Evolutionary conservation across 2,329 filamentous ascomycete species (phyloP), one percentile per base, ranked within the genome.

Genomic region (Alternaria brassicicola): DNA sequence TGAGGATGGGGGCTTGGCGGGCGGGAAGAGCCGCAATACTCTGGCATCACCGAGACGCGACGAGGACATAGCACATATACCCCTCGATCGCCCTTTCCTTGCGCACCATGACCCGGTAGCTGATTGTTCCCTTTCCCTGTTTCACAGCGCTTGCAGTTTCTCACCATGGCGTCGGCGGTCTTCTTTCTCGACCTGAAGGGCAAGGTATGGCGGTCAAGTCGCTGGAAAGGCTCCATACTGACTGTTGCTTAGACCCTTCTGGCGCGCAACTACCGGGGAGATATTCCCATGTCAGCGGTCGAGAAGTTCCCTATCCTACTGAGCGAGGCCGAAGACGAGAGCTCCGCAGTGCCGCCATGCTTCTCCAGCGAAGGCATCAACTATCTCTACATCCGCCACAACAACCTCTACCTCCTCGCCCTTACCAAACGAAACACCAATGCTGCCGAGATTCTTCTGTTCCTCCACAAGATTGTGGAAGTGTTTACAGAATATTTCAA

Each of bases 401-500:
- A 96, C 82, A 99, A 99, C 81, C 90, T 99, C 70, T 99, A 97
- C 81, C 90, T 99, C 67, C 91, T 99, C 72, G 95, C 95, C 63
- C 84, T 99, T 60, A 99, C 95, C 57, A 99, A 99, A 85, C 91
- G 94, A 78, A 99, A 99, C 82, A 97, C 93, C 71, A 99, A 99
- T 84, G 95, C 95, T 67, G 93, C 95, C 81, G 95, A 99, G 81
- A 97, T 99, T 70, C 88, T 99, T 45, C 89, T 99, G 49, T 99
- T 99, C 84, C 86, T 99, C 54, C 95, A 99, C 83, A 96, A 97
- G 80, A 87, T 99, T 54, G 95, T 99, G 74, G 95, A 98, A 78
- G 95, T 99, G 64, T 99, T 99, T 77, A 99, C 95, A 59, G 95
- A 99, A 80, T 99, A 99, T 83, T 99, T 99, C 85, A 99, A 99